Percentiles rank a stretch among this genome's conserved stretches.
phyloP scores from a whole-genome alignment of 331 rosid species.

The Pyrus hybrid region DNA sequence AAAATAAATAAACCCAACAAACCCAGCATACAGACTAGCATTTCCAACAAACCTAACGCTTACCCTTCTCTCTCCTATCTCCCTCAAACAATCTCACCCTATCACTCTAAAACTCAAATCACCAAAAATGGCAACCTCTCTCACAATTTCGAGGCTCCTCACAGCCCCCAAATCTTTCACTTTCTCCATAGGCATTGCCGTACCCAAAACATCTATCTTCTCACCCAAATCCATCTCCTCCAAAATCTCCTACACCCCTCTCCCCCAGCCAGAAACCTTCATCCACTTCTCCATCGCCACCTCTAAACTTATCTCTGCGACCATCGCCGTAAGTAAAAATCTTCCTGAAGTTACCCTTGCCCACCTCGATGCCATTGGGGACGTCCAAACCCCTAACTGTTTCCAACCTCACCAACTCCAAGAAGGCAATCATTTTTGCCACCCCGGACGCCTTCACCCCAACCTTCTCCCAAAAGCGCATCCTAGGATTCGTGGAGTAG shows the following conservation, averaged over 20 bases:
- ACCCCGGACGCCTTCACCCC: slow-evolving; percentile 85
- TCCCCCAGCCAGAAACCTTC: slow-evolving; percentile 20
- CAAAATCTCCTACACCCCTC: slow-evolving; percentile 29
- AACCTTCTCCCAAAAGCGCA: slow-evolving; percentile 84
- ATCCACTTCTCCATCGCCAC: slow-evolving; percentile 10
- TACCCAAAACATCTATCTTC: too few relatives aligned
- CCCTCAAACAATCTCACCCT: too few relatives aligned
- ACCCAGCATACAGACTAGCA: too few relatives aligned
- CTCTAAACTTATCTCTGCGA: slow-evolving; percentile 44
- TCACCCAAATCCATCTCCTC: too few relatives aligned
- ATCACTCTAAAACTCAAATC: too few relatives aligned
- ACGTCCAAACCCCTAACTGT: slow-evolving; percentile 50
- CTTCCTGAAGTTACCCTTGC: slow-evolving; percentile 76
- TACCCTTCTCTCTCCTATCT: too few relatives aligned
- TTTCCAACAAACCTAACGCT: too few relatives aligned
- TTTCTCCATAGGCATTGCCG: too few relatives aligned
- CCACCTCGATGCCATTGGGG: slow-evolving; percentile 52
- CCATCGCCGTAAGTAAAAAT: slow-evolving; percentile 68
- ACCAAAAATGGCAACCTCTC: too few relatives aligned
- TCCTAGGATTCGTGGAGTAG: slow-evolving; percentile 75
- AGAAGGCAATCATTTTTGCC: slow-evolving; percentile 69
- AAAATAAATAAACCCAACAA: too few relatives aligned
- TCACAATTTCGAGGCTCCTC: too few relatives aligned
- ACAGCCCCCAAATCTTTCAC: too few relatives aligned
- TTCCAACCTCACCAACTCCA: slow-evolving; percentile 69